Conservation (phyloP, 148 eudicot genomes). For the Linanthus parryae region DNA sequence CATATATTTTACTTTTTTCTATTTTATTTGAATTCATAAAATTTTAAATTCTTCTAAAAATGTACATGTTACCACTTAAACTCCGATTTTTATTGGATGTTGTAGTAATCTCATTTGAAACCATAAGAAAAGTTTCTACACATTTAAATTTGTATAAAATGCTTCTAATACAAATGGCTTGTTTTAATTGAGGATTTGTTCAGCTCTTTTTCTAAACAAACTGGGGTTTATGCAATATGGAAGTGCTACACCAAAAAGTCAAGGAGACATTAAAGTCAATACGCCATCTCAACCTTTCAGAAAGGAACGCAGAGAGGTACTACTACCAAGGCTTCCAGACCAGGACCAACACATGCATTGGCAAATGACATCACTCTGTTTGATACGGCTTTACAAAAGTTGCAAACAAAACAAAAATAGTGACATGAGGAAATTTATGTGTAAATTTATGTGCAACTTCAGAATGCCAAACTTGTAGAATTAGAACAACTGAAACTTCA, state of each 20-base stretch:
- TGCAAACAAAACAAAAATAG: conserved; percentile 52
- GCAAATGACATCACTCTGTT: conserved; percentile 57
- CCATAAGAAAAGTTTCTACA: no score
- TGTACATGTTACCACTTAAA: no score
- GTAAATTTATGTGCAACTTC: conserved; percentile 55
- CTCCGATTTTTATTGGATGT: no score
- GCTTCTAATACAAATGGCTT: no score
- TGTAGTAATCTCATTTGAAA: no score
- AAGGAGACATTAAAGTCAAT: conserved; percentile 20
- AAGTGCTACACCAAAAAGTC: conserved; percentile 26
- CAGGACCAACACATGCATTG: conserved; percentile 42
- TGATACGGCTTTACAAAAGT: conserved; percentile 60
- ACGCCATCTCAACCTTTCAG: conserved; percentile 33
- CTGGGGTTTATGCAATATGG: conserved; percentile 17
- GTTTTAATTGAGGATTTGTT: no score
- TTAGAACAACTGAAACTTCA: conserved; percentile 50
- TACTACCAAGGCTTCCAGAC: conserved; percentile 26
- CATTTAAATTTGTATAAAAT: no score
- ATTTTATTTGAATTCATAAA: no score
- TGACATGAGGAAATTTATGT: conserved; percentile 56
- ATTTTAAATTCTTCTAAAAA: no score
- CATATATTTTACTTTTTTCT: no score
- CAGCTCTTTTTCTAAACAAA: no score
- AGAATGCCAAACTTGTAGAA: conserved; percentile 69
- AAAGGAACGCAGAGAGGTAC: conserved; percentile 30